These are phyloP conservation scores for Polytrichum commune DNA, from an alignment of 225 moss, liverwort and hornwort genomes.

Conservation along the genomic window DNA sequence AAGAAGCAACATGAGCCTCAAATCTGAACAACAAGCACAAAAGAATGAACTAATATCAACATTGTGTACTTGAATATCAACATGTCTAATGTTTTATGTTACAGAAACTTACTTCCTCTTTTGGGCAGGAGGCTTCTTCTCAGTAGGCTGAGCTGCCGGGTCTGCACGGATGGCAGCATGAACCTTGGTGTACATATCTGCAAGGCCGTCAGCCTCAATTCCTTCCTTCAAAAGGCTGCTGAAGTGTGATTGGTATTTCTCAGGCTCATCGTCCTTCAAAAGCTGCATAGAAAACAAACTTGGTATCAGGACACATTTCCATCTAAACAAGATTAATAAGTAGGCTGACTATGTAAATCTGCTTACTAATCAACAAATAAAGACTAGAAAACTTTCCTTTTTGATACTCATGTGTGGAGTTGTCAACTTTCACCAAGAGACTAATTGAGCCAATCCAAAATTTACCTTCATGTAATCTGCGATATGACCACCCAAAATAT, in stretches of 20 bases:
- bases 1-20: not conserved
- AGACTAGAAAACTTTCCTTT: too few relatives aligned
- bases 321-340: too few relatives aligned
- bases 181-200: conserved; percentile 71
- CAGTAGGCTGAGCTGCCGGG: conserved; percentile 48
- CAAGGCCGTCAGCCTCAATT: conserved; percentile 59
- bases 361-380: too few relatives aligned
- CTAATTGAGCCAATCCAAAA: not conserved
- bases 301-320: too few relatives aligned
- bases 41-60: not conserved
- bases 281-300: conserved; percentile 27
- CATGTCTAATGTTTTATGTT: not conserved
- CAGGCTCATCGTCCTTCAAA: conserved; percentile 71
- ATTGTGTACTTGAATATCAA: not conserved
- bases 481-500: conserved; percentile 80
- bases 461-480: conserved; percentile 80
- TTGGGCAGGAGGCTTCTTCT: conserved; percentile 69
- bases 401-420: too few relatives aligned
- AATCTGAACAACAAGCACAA: not conserved
- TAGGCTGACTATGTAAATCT: too few relatives aligned
- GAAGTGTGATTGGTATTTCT: conserved; percentile 80
- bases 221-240: conserved; percentile 58
- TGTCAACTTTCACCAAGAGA: too few relatives aligned
- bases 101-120: conserved; percentile 58
- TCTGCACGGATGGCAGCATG: conserved; percentile 78